Percentiles rank a stretch among this genome's conserved stretches.
phyloP scores from a whole-genome alignment of 2,329 filamentous ascomycete genomes.

The Chaetomiaceae sp. region DNA sequence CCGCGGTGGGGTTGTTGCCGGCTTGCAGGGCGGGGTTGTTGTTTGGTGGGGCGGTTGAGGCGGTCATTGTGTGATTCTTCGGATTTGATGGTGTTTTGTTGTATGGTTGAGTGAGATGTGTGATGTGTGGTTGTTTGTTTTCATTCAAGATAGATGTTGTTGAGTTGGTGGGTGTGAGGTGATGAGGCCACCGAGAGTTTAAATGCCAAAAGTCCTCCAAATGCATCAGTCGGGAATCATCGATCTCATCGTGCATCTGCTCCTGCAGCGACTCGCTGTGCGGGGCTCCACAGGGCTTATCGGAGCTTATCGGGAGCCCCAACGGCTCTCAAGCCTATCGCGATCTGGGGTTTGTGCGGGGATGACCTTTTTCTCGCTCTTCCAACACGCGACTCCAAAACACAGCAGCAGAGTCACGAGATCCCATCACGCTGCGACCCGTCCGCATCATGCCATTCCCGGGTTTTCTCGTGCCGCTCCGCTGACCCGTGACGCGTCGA shows the following conservation, averaged over 20 bases:
- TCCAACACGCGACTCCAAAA: background rate
- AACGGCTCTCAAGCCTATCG: background rate
- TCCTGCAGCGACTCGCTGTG: background rate
- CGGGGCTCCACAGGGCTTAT: background rate
- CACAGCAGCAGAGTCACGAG: background rate
- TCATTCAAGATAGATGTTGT: background rate
- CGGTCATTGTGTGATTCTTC: background rate
- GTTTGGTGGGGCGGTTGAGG: background rate
- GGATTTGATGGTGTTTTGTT: background rate
- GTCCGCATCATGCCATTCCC: background rate
- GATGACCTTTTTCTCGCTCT: too few relatives aligned
- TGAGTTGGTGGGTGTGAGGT: too few relatives aligned
- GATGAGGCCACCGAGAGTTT: too few relatives aligned
- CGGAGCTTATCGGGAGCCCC: background rate
- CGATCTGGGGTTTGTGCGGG: background rate
- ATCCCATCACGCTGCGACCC: slow-evolving; percentile 1
- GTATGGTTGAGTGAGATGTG: background rate
- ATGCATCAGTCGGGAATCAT: background rate
- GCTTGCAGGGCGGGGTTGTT: too few relatives aligned
- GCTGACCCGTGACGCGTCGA: background rate
- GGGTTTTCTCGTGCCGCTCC: background rate
- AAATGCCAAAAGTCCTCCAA: too few relatives aligned
- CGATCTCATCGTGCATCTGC: background rate
- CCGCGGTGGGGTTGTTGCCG: too few relatives aligned
- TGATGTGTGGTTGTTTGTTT: background rate